Evolutionary conservation across 2,329 filamentous ascomycete species (phyloP).

Genomic region (Hypomyces rosellus): DNA sequence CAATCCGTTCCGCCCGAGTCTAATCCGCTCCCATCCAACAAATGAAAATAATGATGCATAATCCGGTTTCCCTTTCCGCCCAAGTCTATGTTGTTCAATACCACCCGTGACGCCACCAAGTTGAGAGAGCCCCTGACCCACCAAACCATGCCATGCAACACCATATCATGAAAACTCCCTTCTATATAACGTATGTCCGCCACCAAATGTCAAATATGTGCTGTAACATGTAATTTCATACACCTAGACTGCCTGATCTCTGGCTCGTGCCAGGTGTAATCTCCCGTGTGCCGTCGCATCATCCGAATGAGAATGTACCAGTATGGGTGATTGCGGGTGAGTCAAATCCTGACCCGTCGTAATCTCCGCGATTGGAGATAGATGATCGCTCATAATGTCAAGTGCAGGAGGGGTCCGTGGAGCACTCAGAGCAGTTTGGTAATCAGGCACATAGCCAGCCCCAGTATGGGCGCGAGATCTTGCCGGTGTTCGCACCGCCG

Average conservation of each 20-base stretch:
- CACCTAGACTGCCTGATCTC: conserved; percentile 25
- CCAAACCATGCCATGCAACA: too few relatives aligned
- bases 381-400: conserved; percentile 22
- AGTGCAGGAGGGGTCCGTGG: conserved; percentile 41
- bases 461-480: conserved; percentile 45
- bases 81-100: too few relatives aligned
- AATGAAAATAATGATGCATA: too few relatives aligned
- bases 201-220: too few relatives aligned
- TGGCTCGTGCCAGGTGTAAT: conserved; percentile 30
- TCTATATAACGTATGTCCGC: too few relatives aligned
- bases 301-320: conserved; percentile 5
- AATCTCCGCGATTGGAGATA: conserved; percentile 29
- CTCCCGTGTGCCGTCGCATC: conserved; percentile 18
- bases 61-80: too few relatives aligned
- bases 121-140: too few relatives aligned
- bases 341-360: conserved; percentile 12
- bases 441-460: conserved; percentile 55
- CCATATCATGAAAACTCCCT: too few relatives aligned
- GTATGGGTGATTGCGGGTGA: neutral
- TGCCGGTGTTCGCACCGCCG: conserved; percentile 61
- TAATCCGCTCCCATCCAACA: too few relatives aligned
- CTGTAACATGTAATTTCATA: neutral
- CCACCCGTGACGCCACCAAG: too few relatives aligned
- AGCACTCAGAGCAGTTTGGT: conserved; percentile 53
- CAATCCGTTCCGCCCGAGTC: too few relatives aligned